Evolutionary conservation across 139 green algal species (phyloP).

Genomic region (Nannochloris sp.): DNA sequence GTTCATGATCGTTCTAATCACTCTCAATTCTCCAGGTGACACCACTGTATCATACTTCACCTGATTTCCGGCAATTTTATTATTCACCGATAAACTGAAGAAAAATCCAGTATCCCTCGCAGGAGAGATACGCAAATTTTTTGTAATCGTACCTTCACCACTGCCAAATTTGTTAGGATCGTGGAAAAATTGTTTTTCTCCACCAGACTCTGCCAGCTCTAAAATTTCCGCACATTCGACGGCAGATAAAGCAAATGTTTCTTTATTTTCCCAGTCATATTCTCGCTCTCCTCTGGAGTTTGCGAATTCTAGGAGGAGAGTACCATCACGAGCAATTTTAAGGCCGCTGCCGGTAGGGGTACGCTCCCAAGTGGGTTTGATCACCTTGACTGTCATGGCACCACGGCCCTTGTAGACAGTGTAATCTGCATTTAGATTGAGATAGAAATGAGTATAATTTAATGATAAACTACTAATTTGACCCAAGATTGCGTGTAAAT

Average conservation of each 20-base stretch:
- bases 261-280: slow-evolving; percentile 33
- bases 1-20: slow-evolving; percentile 14
- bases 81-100: slow-evolving; percentile 13
- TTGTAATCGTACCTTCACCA: not conserved
- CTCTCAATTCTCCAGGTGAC: slow-evolving; percentile 9
- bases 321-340: slow-evolving; percentile 9
- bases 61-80: not conserved
- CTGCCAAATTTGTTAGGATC: slow-evolving; percentile 22
- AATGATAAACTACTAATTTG: too few relatives aligned
- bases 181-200: slow-evolving; percentile 14
- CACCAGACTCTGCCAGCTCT: not conserved
- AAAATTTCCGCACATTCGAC: slow-evolving; percentile 28
- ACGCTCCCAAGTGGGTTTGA: slow-evolving; percentile 26
- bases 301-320: slow-evolving; percentile 35
- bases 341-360: slow-evolving; percentile 8
- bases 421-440: slow-evolving; percentile 4
- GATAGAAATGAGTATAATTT: too few relatives aligned
- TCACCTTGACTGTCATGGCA: slow-evolving; percentile 30
- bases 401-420: slow-evolving; percentile 32
- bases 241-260: slow-evolving; percentile 21
- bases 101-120: slow-evolving; percentile 14
- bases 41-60: slow-evolving; percentile 13
- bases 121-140: slow-evolving; percentile 1
- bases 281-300: slow-evolving; percentile 7
- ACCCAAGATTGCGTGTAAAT: too few relatives aligned